A percentile compares a stretch with the other conserved stretches of the same genome.
Conservation (phyloP, 805 yeast genomes). For the Metschnikowia chrysomelidarum region DNA sequence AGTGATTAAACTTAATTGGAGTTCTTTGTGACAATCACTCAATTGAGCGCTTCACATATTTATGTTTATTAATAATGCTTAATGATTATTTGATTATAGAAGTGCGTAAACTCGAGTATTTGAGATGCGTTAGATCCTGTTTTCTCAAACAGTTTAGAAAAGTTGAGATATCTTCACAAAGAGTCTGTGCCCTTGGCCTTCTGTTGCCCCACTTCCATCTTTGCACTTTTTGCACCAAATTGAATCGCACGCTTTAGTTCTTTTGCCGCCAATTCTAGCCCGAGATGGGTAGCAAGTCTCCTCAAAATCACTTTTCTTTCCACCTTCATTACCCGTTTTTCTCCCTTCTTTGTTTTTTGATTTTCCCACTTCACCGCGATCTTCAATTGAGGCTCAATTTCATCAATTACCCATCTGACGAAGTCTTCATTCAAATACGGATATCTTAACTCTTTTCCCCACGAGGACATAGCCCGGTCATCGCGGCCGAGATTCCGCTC, state of each 20-base stretch:
- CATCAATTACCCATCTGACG: conserved; percentile 45
- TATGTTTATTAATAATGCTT: too few species aligned
- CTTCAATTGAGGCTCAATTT: conserved; percentile 50
- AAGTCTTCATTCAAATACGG: conserved; percentile 75
- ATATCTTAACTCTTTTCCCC: conserved; percentile 90
- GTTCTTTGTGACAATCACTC: too few species aligned
- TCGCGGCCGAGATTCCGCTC: conserved; percentile 85
- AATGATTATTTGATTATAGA: too few species aligned
- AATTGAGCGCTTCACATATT: too few species aligned
- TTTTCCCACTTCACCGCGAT: conserved; percentile 31
- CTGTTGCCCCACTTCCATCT: conserved; percentile 79
- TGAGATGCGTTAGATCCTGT: too few species aligned
- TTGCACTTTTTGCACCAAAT: conserved; percentile 94
- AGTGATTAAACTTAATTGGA: not conserved
- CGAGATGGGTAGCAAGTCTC: conserved; percentile 51
- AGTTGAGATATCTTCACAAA: too few species aligned
- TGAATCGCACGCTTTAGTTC: conserved; percentile 95
- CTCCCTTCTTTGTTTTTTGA: conserved; percentile 23
- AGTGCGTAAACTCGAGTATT: too few species aligned
- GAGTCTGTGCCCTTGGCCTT: conserved; percentile 73
- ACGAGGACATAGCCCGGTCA: conserved; percentile 78
- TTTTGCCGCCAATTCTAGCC: conserved; percentile 52
- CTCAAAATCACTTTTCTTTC: conserved; percentile 59
- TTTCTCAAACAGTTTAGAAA: too few species aligned
- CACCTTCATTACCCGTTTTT: conserved; percentile 27